Evolutionary conservation across 2,329 filamentous ascomycete species (phyloP), one percentile per base, ranked within the genome.

Genomic region (Talaromyces piceae): DNA sequence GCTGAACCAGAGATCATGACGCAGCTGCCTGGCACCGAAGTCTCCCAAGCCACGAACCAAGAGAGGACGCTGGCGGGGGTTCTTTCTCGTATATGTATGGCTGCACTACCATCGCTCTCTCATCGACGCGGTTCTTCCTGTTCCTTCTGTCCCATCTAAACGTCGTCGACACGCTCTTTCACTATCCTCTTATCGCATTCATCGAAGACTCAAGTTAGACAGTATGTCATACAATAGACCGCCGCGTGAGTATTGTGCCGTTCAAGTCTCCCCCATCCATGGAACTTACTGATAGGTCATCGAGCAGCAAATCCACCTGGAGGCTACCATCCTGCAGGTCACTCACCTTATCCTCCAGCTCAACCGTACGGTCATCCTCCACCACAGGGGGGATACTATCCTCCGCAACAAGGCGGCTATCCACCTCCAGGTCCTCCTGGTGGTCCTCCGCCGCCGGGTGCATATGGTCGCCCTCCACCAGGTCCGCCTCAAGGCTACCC

Each of bases 321-420:
- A n/a, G 54, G 51, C 2, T 54, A 56, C 47, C 51, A 47, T 39
- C 51, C 54, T n/a, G 48, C 49, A 43, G 53, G 53, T 13, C 50
- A 56, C 4, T n/a, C 54, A 28, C 47, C 54, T n/a, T 52, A 51
- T 23, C 51, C 54, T 28, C 51, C 47, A 13, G 49, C 50, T 8
- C 53, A 45, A 13, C 39, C 26, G 3, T 48, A 51, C 48, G 47
- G 48, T 2, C 31, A 44, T 50, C 52, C 53, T 27, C 50, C 43
- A 23, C 41, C 47, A 13, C 41, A 39, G 22, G 44, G 44, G 13
- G 45, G 41, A 18, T 43, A 52, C n/a, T 39, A 45, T 4, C 50
- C 45, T 48, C 46, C 50, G n/a, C 50, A 43, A 12, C 47, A 45
- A 20, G 39, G 47, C 47, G 39, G 47, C 26, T 44, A 43, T 9